Base-by-base conservation (phyloP, 306 rosid species). In the Hylodesmum podocarpum region DNA sequence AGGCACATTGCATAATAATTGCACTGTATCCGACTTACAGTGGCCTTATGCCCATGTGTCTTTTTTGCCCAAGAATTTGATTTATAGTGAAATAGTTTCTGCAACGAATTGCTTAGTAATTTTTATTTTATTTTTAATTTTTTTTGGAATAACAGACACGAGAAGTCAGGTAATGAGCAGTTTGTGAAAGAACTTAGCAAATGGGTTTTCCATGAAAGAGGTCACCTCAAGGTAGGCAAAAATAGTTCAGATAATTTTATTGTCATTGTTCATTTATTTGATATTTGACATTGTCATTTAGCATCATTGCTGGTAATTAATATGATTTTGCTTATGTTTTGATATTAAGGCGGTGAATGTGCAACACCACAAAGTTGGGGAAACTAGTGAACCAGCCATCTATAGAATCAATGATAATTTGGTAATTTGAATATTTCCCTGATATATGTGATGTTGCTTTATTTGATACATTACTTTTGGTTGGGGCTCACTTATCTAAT, bases 161-260 rank as follows among this genome's bases (percentile, higher is more conserved):
- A 84, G 73, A 92, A 92, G 80, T 87, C 99, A 1, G 96, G 94
- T n/a, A 95, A 95, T 70, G 97, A 95, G 89, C 96, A 88, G 85
- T 89, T 92, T 80, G 65, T 90, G 61, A 87, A 86, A 83, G 99
- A 90, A 82, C 79, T 95, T 65, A 88, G 92, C 93, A 95, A 95
- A 87, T 95, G 99, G 99, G 77, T 92, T 83, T 92, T 95, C 88
- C 97, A 95, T 5, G 99, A 92, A 85, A 88, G 97, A 84, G 97
- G 99, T 50, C 99, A 95, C 79, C 97, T 95, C 49, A 95, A 92
- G 96, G 99, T 95, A 81, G 93, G 21, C 25, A 36, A 66, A 58
- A 49, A 16, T 31, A 12, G 21, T 19, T 19, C 6, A n/a, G 51
- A 19, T 34, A 69, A 62, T 78, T 61, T n/a, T 62, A 14, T 43